Percentiles rank a stretch among this genome's conserved stretches.
phyloP scores from a whole-genome alignment of 2,329 filamentous ascomycete species.

The Pseudocercospora cruenta region DNA sequence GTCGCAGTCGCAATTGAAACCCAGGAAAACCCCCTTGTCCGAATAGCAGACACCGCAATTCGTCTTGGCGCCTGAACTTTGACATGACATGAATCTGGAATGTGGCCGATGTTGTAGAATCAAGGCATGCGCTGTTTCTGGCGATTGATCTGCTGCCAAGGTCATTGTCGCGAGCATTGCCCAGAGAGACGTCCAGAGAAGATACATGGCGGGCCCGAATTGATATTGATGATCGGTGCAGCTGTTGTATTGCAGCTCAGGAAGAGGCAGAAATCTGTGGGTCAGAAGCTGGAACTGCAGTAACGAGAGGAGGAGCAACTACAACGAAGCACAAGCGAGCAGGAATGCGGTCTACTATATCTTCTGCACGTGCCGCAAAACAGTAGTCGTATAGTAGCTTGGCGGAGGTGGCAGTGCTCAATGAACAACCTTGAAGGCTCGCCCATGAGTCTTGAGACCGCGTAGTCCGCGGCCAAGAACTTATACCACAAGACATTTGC shows the following conservation, averaged over 20 bases:
- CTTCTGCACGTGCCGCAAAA: too few species aligned
- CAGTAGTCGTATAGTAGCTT: neutral
- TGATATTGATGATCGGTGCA: too few species aligned
- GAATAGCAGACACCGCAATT: neutral
- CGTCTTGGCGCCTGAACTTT: neutral
- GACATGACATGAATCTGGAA: neutral
- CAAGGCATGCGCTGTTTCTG: neutral
- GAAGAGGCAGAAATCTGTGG: too few species aligned
- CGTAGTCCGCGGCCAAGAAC: neutral
- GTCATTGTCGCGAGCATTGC: neutral
- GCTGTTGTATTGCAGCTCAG: too few species aligned
- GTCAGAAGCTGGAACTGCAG: too few species aligned
- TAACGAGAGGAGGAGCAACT: too few species aligned
- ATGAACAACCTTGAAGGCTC: neutral
- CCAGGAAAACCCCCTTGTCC: neutral
- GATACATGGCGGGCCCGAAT: neutral
- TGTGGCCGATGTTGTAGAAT: neutral
- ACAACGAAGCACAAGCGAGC: too few species aligned
- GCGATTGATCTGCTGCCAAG: neutral
- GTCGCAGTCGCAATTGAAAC: neutral
- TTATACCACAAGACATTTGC: neutral
- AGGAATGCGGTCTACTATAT: too few species aligned
- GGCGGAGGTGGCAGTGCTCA: neutral
- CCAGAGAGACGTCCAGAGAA: neutral
- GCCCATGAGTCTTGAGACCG: neutral